Base-by-base conservation (phyloP, 805 yeast genomes). In the Barnettozyma wickerhamii region DNA sequence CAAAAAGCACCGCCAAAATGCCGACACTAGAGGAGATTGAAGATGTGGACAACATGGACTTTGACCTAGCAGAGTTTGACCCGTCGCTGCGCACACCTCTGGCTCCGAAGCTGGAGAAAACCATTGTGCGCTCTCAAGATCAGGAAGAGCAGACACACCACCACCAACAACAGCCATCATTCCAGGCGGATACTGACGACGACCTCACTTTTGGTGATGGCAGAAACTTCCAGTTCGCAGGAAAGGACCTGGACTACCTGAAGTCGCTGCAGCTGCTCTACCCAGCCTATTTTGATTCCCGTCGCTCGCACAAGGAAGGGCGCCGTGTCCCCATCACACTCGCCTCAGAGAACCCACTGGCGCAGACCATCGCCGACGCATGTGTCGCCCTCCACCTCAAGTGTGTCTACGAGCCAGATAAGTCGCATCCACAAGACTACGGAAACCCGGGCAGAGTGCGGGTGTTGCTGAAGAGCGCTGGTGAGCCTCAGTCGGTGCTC, bases 381-480 rank as follows among this genome's bases (percentile, higher is more conserved):
- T 71, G 75, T 36, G 56, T 63, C 19, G 33, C 49, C 5, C 37
- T 70, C 15, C 60, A 62, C 12, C 43, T 66, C 21, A 47, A 54
- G 4, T 62, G 64, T 29, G 68, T 82, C 32, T 69, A 80, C 43
- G 93, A 86, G 63, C 79, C 91, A 46, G 87, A 84, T 45, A 93
- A 89, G 65, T 63, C 84, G 1, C 99, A 91, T 64, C 98, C 98
- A 10, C 95, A 90, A 62, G 98, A 91, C 64, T 93, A 83, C 74
- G 95, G 98, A 50, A 91, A 91, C 58, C 95, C 97, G 5, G 99
- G 99, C n/a, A 74, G 98, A 55, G 90, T 93, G 27, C 77, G 95
- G 50, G 83, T 89, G 18, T 67, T 79, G 33, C 50, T 87, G 30
- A 82, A 79, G 53, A 72, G 74, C 35, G 63, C 71, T 10, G 79